Percentiles rank a stretch among this genome's conserved stretches.
Conservation (phyloP, 2,329 filamentous ascomycete genomes). For the Drechmeria coniospora region DNA sequence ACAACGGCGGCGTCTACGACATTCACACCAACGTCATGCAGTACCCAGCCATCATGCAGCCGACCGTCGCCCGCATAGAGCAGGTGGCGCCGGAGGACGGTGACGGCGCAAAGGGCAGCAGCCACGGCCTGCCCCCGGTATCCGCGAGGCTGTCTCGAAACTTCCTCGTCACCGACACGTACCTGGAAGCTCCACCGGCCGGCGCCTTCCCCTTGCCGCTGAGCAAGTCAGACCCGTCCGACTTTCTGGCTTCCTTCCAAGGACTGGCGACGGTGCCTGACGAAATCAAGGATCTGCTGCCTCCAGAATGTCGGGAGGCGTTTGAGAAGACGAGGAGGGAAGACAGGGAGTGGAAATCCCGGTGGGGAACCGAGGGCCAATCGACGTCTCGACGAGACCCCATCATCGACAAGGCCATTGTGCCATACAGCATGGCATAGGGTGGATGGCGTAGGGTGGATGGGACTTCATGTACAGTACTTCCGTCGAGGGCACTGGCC, state of each 20-base stretch:
- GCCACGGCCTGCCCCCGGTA: slow-evolving; percentile 27
- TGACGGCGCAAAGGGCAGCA: slow-evolving; percentile 9
- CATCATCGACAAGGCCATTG: slow-evolving; percentile 48
- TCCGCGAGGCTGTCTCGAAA: slow-evolving; percentile 35
- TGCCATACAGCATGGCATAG: slow-evolving; percentile 35
- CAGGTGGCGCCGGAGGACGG: slow-evolving; percentile 37
- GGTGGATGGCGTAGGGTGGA: not conserved
- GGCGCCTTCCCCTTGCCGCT: slow-evolving; percentile 31
- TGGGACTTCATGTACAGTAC: too few species aligned
- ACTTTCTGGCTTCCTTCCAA: slow-evolving; percentile 36
- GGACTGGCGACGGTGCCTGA: slow-evolving; percentile 50
- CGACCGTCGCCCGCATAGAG: slow-evolving; percentile 73
- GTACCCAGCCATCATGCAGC: slow-evolving; percentile 77
- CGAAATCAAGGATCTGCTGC: slow-evolving; percentile 51
- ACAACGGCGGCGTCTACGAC: slow-evolving; percentile 70
- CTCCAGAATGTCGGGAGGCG: slow-evolving; percentile 53
- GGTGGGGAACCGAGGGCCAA: slow-evolving; percentile 55
- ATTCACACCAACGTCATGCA: slow-evolving; percentile 88
- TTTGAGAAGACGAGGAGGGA: slow-evolving; percentile 51
- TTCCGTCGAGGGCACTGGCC: too few species aligned
- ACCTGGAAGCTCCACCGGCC: slow-evolving; percentile 33
- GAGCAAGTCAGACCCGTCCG: slow-evolving; percentile 24
- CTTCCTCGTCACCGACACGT: slow-evolving; percentile 39
- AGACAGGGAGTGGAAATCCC: slow-evolving; percentile 57
- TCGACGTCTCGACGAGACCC: slow-evolving; percentile 37